A percentile compares a stretch with the other conserved stretches of the same genome.
Conservation (phyloP, 306 rosid genomes). For the Nissolia schottii region DNA sequence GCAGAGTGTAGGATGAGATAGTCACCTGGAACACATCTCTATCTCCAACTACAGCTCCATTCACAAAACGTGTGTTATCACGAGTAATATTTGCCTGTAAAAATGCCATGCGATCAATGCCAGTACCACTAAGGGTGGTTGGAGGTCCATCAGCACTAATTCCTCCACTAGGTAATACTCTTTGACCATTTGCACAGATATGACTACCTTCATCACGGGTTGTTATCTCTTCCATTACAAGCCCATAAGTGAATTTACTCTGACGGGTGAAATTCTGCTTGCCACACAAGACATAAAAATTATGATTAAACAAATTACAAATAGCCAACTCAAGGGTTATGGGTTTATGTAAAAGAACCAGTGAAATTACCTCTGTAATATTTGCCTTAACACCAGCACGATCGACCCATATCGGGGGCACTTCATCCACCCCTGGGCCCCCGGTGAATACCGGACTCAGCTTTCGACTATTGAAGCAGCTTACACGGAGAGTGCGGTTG, state of each 20-base stretch:
- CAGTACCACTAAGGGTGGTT: slow-evolving; percentile 95
- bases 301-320: neutral
- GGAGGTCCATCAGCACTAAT: slow-evolving; percentile 95
- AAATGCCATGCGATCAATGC: slow-evolving; percentile 86
- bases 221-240: slow-evolving; percentile 94
- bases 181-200: slow-evolving; percentile 71
- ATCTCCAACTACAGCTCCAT: slow-evolving; percentile 79
- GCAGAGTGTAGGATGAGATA: neutral
- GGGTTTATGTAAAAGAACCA: neutral
- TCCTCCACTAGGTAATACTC: slow-evolving; percentile 84
- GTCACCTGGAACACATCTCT: slow-evolving; percentile 90
- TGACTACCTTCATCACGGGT: slow-evolving; percentile 86
- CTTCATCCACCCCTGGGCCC: slow-evolving; percentile 96
- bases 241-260: slow-evolving; percentile 96
- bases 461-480: slow-evolving; percentile 93
- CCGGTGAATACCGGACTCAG: slow-evolving; percentile 94
- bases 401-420: slow-evolving; percentile 95
- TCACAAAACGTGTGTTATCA: slow-evolving; percentile 89
- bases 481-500: slow-evolving; percentile 78
- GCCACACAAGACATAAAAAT: slow-evolving; percentile 21
- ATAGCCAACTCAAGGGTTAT: neutral
- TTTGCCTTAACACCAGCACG: slow-evolving; percentile 87
- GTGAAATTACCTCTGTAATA: slow-evolving; percentile 67
- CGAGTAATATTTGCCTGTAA: slow-evolving; percentile 90
- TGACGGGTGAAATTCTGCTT: slow-evolving; percentile 83